phyloP scores from a whole-genome alignment of 2,329 filamentous ascomycete species.

The Lecanicillium sp. region DNA sequence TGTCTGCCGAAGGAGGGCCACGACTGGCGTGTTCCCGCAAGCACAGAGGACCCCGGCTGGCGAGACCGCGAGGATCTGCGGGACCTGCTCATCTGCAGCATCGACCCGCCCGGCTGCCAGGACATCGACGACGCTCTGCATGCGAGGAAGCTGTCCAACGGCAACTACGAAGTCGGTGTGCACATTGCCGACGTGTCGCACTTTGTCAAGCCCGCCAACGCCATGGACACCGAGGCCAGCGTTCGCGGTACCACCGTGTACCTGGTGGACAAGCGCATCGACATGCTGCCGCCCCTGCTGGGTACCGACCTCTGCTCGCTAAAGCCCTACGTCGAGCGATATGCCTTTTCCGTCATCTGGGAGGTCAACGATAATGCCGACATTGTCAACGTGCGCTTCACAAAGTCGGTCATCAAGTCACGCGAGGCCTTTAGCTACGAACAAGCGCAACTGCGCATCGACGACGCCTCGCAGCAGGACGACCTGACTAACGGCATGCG shows the following conservation, averaged over 20 bases:
- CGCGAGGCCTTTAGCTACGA: slow-evolving; percentile 97
- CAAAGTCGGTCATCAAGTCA: slow-evolving; percentile 95
- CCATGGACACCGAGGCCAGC: slow-evolving; percentile 94
- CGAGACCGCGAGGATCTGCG: slow-evolving; percentile 75
- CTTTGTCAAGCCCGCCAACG: slow-evolving; percentile 93
- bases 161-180: slow-evolving; percentile 92
- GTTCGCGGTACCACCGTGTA: slow-evolving; percentile 95
- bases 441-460: slow-evolving; percentile 87
- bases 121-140: slow-evolving; percentile 98
- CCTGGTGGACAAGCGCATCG: slow-evolving; percentile 96
- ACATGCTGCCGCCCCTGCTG: slow-evolving; percentile 95
- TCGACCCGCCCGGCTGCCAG: slow-evolving; percentile 91
- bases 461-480: slow-evolving; percentile 80
- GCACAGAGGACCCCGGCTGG: slow-evolving; percentile 78
- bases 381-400: slow-evolving; percentile 79
- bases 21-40: slow-evolving; percentile 84
- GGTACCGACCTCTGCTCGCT: slow-evolving; percentile 94
- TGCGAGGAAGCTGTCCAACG: slow-evolving; percentile 75
- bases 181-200: slow-evolving; percentile 99
- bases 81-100: slow-evolving; percentile 87
- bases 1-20: slow-evolving; percentile 88
- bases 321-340: slow-evolving; percentile 95
- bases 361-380: slow-evolving; percentile 81
- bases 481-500: slow-evolving; percentile 88
- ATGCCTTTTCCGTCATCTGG: slow-evolving; percentile 80